These are phyloP conservation scores for Gnaphalium uliginosum DNA, from an alignment of 129 eudicot genomes.

Conservation along the genomic window DNA sequence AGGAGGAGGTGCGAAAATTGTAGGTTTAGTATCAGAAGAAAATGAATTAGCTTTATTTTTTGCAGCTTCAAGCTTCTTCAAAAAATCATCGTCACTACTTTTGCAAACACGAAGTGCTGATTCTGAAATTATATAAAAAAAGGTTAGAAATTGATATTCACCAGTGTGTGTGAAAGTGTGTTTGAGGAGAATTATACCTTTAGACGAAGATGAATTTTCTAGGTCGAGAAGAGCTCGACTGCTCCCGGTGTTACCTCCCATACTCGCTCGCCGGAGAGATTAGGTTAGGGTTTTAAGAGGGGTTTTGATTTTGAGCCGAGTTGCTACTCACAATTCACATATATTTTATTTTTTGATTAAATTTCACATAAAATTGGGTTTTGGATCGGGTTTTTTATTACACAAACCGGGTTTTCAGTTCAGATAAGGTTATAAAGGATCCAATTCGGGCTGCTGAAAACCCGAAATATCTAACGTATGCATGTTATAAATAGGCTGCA, in stretches of 20 bases:
- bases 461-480: too few species aligned
- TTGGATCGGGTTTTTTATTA: too few species aligned
- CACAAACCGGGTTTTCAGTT: too few species aligned
- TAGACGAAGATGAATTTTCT: conserved; percentile 33
- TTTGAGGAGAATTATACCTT: conserved; percentile 20
- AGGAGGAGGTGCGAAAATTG: conserved; percentile 40
- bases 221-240: conserved; percentile 42
- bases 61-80: conserved; percentile 31
- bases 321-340: too few species aligned
- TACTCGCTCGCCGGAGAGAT: not conserved
- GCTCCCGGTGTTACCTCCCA: conserved; percentile 22
- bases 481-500: too few species aligned
- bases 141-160: not conserved
- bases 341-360: too few species aligned
- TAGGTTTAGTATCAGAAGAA: conserved; percentile 34
- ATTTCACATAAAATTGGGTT: too few species aligned
- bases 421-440: too few species aligned
- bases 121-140: conserved; percentile 12
- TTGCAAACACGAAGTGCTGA: conserved; percentile 44
- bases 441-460: too few species aligned
- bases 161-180: not conserved
- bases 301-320: too few species aligned
- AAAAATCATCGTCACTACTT: conserved; percentile 27
- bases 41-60: conserved; percentile 27
- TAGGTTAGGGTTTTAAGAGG: too few species aligned